Conservation (phyloP, 2,329 filamentous ascomycete species). For the Aspergillus melleus region DNA sequence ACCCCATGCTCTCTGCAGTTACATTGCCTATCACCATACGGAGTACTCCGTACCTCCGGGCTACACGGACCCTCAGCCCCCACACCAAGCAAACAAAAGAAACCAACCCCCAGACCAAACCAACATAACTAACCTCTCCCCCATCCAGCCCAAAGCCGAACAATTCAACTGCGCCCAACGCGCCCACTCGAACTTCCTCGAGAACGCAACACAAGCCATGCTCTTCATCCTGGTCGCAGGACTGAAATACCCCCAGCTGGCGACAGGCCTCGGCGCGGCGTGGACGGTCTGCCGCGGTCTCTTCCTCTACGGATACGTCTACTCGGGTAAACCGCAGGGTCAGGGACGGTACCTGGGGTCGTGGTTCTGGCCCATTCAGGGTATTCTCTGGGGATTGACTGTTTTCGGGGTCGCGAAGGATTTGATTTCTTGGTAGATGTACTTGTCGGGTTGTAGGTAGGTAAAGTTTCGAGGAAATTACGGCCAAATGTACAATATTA, state of each 20-base stretch:
- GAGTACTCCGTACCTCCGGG: no score
- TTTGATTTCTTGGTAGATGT: slow-evolving; percentile 25
- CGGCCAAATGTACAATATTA: no score
- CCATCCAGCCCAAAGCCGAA: slow-evolving; percentile 40
- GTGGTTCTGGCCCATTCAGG: slow-evolving; percentile 43
- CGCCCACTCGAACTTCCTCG: slow-evolving; percentile 60
- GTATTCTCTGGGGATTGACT: slow-evolving; percentile 40
- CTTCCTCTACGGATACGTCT: slow-evolving; percentile 52
- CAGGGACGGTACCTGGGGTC: slow-evolving; percentile 37
- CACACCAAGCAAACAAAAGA: neutral
- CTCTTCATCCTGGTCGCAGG: slow-evolving; percentile 56
- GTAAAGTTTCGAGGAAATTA: no score
- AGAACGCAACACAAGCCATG: slow-evolving; percentile 56
- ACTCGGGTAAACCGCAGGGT: slow-evolving; percentile 39
- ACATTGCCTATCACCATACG: no score
- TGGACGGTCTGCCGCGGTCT: slow-evolving; percentile 55
- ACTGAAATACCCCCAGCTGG: slow-evolving; percentile 52
- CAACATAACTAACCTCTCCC: neutral
- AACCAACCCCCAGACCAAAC: neutral
- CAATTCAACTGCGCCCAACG: slow-evolving; percentile 57
- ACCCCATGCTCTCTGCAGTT: no score
- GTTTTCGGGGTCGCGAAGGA: slow-evolving; percentile 37
- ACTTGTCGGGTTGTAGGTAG: no score
- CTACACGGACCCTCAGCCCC: no score
- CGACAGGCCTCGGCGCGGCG: slow-evolving; percentile 46